phyloP scores from a whole-genome alignment of 768 basidiomycete species.

The Boletus rufocinnamomeus region DNA sequence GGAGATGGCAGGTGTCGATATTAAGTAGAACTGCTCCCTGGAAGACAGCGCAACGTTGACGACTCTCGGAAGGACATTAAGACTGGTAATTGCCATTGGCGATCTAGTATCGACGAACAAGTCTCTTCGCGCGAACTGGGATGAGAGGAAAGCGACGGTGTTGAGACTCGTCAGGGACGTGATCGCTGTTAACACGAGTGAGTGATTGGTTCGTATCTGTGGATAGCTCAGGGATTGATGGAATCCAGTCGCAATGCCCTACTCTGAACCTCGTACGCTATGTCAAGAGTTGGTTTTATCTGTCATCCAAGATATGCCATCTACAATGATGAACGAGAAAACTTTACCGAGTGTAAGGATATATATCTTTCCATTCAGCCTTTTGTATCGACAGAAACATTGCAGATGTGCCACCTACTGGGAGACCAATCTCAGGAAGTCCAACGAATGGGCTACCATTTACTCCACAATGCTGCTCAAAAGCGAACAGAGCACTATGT shows the following conservation, averaged over 20 bases:
- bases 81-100: slow-evolving; percentile 64
- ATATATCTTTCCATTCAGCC: not conserved
- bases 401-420: slow-evolving; percentile 80
- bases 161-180: slow-evolving; percentile 63
- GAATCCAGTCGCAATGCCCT: slow-evolving; percentile 17
- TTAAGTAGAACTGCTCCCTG: slow-evolving; percentile 57
- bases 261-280: slow-evolving; percentile 60
- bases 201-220: slow-evolving; percentile 18
- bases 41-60: slow-evolving; percentile 61
- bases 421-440: slow-evolving; percentile 62
- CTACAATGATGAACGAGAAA: slow-evolving; percentile 58
- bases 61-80: slow-evolving; percentile 67
- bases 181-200: slow-evolving; percentile 56
- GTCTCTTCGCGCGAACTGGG: slow-evolving; percentile 67
- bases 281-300: slow-evolving; percentile 70
- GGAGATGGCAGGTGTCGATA: slow-evolving; percentile 1
- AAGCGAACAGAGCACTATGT: slow-evolving; percentile 83
- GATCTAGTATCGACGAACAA: slow-evolving; percentile 77
- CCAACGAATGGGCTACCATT: slow-evolving; percentile 75
- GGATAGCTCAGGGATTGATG: not conserved
- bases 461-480: slow-evolving; percentile 68
- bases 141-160: slow-evolving; percentile 51
- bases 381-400: not conserved
- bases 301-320: slow-evolving; percentile 66
- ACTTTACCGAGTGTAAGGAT: slow-evolving; percentile 61